phyloP scores from a whole-genome alignment of 1,284 basidiomycete genomes.

The Papiliotrema laurentii region DNA sequence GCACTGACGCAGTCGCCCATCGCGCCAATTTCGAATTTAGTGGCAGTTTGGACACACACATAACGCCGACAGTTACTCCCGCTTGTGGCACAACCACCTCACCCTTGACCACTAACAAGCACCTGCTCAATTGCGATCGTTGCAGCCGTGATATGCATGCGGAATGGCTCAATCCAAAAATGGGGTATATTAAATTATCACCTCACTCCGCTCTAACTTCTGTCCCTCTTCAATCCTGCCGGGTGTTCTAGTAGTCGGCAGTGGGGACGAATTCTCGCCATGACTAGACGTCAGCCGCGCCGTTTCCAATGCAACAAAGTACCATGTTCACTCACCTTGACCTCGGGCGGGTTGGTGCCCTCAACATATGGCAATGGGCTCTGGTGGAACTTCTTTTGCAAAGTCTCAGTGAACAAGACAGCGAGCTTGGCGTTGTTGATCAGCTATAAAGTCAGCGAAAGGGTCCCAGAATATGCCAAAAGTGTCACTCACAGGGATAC shows the following conservation, averaged over 20 bases:
- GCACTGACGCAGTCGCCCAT: too few relatives aligned
- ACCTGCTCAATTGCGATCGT: too few relatives aligned
- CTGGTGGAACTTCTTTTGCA: constrained; percentile 80
- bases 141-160: too few relatives aligned
- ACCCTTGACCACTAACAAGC: too few relatives aligned
- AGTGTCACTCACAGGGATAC: constrained; percentile 51
- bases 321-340: constrained; percentile 51
- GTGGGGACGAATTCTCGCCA: constrained; percentile 74
- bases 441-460: constrained; percentile 55
- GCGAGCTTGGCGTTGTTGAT: constrained; percentile 90
- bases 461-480: constrained; percentile 14
- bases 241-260: constrained; percentile 3
- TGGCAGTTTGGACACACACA: too few relatives aligned
- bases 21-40: too few relatives aligned
- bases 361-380: constrained; percentile 79
- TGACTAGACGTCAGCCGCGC: constrained; percentile 47
- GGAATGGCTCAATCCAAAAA: too few relatives aligned
- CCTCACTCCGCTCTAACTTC: not conserved
- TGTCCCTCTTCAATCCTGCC: not conserved
- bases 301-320: not conserved
- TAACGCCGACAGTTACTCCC: too few relatives aligned
- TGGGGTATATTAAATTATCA: not conserved
- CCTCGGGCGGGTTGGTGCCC: constrained; percentile 88
- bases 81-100: too few relatives aligned
- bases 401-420: constrained; percentile 82